A percentile compares a stretch with the other conserved stretches of the same genome.
These are phyloP conservation scores for Gaertneriomyces semiglobifer DNA, from an alignment of 192 early-diverging fungal genomes.

Conservation along the genomic window DNA sequence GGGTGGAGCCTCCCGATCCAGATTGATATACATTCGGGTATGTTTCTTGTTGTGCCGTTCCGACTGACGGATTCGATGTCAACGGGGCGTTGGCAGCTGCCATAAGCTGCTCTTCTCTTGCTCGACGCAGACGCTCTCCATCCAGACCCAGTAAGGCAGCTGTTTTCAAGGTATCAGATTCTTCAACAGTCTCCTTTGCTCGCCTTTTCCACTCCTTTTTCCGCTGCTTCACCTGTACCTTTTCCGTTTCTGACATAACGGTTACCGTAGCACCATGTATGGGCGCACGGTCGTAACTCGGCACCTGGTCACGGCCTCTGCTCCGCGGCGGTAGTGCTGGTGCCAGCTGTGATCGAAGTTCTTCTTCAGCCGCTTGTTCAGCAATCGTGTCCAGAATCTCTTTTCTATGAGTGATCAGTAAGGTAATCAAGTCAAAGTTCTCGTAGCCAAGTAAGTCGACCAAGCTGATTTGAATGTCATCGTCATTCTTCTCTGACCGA, in stretches of 20 bases:
- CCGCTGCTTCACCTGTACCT: slow-evolving; percentile 52
- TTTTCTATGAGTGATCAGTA: slow-evolving; percentile 54
- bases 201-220: slow-evolving; percentile 68
- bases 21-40: slow-evolving; percentile 88
- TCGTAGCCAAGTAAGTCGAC: slow-evolving; percentile 73
- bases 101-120: slow-evolving; percentile 62
- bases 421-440: slow-evolving; percentile 65
- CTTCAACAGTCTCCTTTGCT: slow-evolving; percentile 25
- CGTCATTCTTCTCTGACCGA: slow-evolving; percentile 51
- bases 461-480: slow-evolving; percentile 63
- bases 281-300: slow-evolving; percentile 31
- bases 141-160: slow-evolving; percentile 68
- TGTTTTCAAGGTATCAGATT: slow-evolving; percentile 50
- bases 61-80: slow-evolving; percentile 7
- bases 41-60: slow-evolving; percentile 27
- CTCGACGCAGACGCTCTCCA: slow-evolving; percentile 52
- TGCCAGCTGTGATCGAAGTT: neutral
- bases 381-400: slow-evolving; percentile 64
- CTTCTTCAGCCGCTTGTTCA: slow-evolving; percentile 11
- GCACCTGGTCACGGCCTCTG: neutral
- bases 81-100: slow-evolving; percentile 32
- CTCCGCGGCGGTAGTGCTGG: neutral
- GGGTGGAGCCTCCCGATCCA: slow-evolving; percentile 56
- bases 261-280: slow-evolving; percentile 63
- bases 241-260: slow-evolving; percentile 61